Base-by-base conservation (phyloP, 257 asterid species). In the Przewalskia tangutica region DNA sequence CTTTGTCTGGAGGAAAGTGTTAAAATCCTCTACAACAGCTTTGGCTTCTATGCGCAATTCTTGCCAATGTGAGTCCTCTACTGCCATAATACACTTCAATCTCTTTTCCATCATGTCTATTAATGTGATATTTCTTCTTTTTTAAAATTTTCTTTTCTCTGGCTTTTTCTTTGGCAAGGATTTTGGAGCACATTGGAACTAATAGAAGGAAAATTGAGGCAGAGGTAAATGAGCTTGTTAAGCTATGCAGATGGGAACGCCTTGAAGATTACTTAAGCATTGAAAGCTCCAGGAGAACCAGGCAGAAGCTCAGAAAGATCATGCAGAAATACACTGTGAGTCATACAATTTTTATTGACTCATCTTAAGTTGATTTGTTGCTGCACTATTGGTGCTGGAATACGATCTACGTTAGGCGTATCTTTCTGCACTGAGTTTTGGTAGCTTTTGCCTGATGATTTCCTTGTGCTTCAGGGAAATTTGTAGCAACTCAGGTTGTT, bases 21-120 rank as follows among this genome's bases (percentile, higher is more conserved):
- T 82, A 93, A 90, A 73, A 87, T 96, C 84, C 89, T 96, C 38
- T 96, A 94, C 91, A 94, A 96, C 85, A 86, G 89, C 63, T 91
- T 89, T 86, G 99, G 99, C 77, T 93, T 91, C 89, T 96, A 90
- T 79, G 86, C 90, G 63, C 99, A 96, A 82, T 88, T 91, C 82
- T 85, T 93, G 88, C 98, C 98, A 50, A 87, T 63, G 99, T 95
- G 80, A 83, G 97, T 84, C 54, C 40, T 67, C 65, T 84, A 38
- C 80, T 81, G 68, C 59, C 55, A 73, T 48, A 48, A 12, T 73
- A 23, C 79, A 73, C 79, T 73, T 23, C 40, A 48, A 50, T 12
- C 46, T 32, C 79, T 73, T 66, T 84, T 77, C 42, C 5, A 80
- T 77, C 23, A 50, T 82, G 68, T 51, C 67, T 50, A 32, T 11